Evolutionary conservation across 306 rosid species (phyloP).

Genomic region (Fagus crenata): DNA sequence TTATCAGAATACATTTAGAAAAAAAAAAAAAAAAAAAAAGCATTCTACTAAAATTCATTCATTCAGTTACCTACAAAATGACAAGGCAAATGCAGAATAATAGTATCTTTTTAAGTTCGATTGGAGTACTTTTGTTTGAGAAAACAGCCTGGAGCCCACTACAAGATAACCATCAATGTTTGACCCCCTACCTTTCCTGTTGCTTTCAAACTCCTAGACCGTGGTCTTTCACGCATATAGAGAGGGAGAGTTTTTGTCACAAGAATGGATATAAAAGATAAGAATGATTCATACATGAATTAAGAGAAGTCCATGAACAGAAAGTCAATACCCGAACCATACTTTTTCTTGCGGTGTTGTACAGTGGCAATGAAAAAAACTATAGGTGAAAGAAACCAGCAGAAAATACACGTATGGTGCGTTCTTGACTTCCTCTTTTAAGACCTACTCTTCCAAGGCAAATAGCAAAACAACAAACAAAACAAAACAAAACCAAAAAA

Average conservation of each 20-base stretch:
- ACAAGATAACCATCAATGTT: slow-evolving; percentile 48
- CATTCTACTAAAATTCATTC: no score
- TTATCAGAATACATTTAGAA: no score
- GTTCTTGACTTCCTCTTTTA: slow-evolving; percentile 93
- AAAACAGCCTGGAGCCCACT: slow-evolving; percentile 44
- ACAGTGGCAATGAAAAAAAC: slow-evolving; percentile 2
- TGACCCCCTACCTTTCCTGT: slow-evolving; percentile 15
- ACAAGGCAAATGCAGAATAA: neutral
- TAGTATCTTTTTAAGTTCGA: slow-evolving; percentile 2
- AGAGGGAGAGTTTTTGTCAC: neutral
- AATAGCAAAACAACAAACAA: neutral
- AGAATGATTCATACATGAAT: slow-evolving; percentile 18
- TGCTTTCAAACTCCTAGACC: slow-evolving; percentile 15
- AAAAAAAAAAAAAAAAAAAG: no score
- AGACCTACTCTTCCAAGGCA: slow-evolving; percentile 16
- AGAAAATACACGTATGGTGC: slow-evolving; percentile 63
- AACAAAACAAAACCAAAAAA: no score
- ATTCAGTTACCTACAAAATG: no score
- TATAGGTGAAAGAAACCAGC: no score
- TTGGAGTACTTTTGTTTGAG: neutral
- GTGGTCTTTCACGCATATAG: neutral
- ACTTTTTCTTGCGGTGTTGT: slow-evolving; percentile 37
- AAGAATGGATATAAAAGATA: slow-evolving; percentile 2
- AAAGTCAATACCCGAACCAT: slow-evolving; percentile 99
- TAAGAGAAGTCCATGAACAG: slow-evolving; percentile 38